Conservation (phyloP, 2,329 filamentous ascomycete species). For the Botryotinia calthae region DNA sequence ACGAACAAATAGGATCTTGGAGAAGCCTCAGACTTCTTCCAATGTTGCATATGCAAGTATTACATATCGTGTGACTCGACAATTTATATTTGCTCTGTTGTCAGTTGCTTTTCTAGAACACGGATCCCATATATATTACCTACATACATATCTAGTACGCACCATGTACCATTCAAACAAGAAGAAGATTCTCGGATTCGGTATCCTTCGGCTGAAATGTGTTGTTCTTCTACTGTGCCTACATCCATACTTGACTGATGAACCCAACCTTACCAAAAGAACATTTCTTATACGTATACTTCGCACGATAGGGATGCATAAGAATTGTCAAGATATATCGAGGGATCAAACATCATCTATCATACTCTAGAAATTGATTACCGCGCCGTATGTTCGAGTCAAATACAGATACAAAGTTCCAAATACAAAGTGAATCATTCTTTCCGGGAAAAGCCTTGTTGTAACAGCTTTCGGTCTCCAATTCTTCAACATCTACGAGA, state of each 20-base stretch:
- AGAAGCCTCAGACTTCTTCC: background rate
- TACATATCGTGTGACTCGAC: slow-evolving; percentile 1
- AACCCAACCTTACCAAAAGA: background rate
- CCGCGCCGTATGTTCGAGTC: background rate
- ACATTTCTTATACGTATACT: background rate
- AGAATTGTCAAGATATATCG: background rate
- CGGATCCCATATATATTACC: background rate
- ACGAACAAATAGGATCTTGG: background rate
- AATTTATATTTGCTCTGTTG: slow-evolving; percentile 9
- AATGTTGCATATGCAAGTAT: slow-evolving; percentile 1
- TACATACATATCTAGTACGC: background rate
- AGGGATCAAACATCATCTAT: background rate
- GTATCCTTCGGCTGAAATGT: background rate
- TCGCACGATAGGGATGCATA: background rate
- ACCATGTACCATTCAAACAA: background rate
- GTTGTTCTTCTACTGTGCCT: background rate
- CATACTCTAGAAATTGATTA: background rate
- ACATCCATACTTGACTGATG: background rate
- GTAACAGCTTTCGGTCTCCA: background rate
- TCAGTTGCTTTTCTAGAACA: background rate
- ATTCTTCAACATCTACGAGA: background rate
- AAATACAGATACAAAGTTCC: background rate
- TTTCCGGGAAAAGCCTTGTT: background rate
- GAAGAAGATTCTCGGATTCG: background rate
- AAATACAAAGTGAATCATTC: background rate